These are phyloP conservation scores for Rosa rugosa DNA, from an alignment of 306 rosid species.

Conservation along the genomic window DNA sequence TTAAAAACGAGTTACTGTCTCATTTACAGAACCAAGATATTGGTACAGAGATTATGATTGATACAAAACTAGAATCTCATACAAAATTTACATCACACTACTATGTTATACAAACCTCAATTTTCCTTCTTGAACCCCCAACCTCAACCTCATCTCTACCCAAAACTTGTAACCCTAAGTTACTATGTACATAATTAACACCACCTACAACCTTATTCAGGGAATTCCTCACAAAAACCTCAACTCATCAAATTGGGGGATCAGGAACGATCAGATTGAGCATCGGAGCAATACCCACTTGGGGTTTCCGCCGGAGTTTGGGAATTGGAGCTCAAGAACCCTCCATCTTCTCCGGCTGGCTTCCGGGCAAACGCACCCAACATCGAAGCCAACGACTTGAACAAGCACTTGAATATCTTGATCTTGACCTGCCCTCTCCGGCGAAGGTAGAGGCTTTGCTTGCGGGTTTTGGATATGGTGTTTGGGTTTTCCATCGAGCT, in stretches of 20 bases:
- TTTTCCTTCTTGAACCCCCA: neutral
- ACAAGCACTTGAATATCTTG: slow-evolving; percentile 18
- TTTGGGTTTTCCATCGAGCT: slow-evolving; percentile 2
- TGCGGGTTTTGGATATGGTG: neutral
- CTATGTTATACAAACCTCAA: neutral
- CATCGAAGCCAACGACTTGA: slow-evolving; percentile 16
- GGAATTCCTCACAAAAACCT: neutral
- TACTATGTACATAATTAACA: neutral
- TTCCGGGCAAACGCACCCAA: slow-evolving; percentile 2
- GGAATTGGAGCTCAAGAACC: slow-evolving; percentile 16
- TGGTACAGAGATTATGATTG: neutral
- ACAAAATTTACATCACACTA: neutral
- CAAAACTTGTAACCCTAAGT: neutral
- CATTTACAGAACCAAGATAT: neutral
- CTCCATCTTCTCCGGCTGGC: slow-evolving; percentile 15
- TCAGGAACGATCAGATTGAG: slow-evolving; percentile 17
- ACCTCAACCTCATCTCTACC: neutral
- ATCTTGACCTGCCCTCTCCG: slow-evolving; percentile 41
- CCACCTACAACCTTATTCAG: neutral
- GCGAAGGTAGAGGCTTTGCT: neutral
- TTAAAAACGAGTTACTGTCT: neutral
- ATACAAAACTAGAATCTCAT: neutral
- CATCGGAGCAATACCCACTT: slow-evolving; percentile 3
- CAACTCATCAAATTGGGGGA: neutral
- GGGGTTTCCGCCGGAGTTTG: slow-evolving; percentile 16